Percentiles rank a stretch among this genome's conserved stretches.
Conservation (phyloP, 352 stramenopile species). For the Pythium grandisporangium region DNA sequence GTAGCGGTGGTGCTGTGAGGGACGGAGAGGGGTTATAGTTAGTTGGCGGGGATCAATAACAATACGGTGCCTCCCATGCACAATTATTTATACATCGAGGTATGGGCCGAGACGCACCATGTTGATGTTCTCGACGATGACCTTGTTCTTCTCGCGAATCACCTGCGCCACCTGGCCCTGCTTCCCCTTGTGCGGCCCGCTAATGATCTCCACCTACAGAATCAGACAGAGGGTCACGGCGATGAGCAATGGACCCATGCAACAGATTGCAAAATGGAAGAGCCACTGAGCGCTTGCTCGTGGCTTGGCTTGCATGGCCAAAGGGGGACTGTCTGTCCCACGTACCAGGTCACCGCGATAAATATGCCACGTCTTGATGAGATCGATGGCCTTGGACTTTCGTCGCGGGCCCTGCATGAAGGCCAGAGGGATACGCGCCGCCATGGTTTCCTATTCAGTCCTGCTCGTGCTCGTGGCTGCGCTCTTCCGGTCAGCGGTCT, state of each 20-base stretch:
- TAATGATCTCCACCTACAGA: slow-evolving; percentile 68
- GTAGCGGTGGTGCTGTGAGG: slow-evolving; percentile 57
- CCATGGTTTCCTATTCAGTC: slow-evolving; percentile 45
- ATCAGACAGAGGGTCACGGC: too few species aligned
- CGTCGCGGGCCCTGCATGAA: slow-evolving; percentile 67
- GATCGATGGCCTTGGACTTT: slow-evolving; percentile 72
- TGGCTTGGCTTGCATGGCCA: too few species aligned
- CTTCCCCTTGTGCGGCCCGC: slow-evolving; percentile 75
- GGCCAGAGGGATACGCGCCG: slow-evolving; percentile 65
- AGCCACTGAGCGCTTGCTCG: too few species aligned
- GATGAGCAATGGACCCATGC: too few species aligned
- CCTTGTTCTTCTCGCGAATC: slow-evolving; percentile 64
- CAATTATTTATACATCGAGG: too few species aligned
- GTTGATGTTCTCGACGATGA: slow-evolving; percentile 85
- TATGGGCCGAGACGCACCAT: slow-evolving; percentile 33
- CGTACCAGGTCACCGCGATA: slow-evolving; percentile 64
- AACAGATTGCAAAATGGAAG: too few species aligned
- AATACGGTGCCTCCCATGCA: background rate
- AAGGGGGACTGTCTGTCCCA: too few species aligned
- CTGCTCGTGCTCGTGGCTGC: too few species aligned
- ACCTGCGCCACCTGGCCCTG: slow-evolving; percentile 68
- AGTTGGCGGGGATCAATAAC: background rate
- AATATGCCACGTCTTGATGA: slow-evolving; percentile 79
- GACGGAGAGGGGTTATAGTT: too few species aligned
- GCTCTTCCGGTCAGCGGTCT: too few species aligned